These are phyloP conservation scores for Agrostemma githago DNA, from an alignment of 148 eudicot genomes.

Conservation along the genomic window DNA sequence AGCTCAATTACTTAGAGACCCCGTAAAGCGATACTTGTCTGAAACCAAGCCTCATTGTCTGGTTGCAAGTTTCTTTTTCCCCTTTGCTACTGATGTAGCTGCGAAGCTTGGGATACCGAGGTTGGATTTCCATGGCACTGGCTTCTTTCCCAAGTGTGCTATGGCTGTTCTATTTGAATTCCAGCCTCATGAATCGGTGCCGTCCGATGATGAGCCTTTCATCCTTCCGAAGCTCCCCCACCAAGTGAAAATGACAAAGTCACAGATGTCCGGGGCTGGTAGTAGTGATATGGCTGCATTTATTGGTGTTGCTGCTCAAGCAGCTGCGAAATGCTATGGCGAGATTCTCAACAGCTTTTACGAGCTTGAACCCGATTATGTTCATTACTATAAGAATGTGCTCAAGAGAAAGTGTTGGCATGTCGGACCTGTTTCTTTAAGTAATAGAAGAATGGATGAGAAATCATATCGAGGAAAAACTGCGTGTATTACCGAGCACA, in stretches of 20 bases:
- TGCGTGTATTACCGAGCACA: background rate
- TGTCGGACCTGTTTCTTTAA: conserved; percentile 48
- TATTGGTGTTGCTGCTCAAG: background rate
- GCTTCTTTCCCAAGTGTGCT: conserved; percentile 34
- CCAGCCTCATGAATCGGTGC: conserved; percentile 33
- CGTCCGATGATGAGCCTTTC: conserved; percentile 40
- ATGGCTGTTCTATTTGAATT: conserved; percentile 20
- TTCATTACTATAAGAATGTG: conserved; percentile 31
- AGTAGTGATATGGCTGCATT: background rate
- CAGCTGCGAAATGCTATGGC: conserved; percentile 30
- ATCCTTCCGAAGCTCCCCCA: conserved; percentile 36
- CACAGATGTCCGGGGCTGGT: conserved; percentile 11
- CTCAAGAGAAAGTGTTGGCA: conserved; percentile 49
- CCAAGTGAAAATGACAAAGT: conserved; percentile 26
- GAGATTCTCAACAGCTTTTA: conserved; percentile 52
- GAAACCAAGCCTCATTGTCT: conserved; percentile 35
- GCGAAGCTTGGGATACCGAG: conserved; percentile 41
- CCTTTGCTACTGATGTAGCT: conserved; percentile 39
- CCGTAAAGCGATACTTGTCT: conserved; percentile 33
- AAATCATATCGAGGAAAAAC: conserved; percentile 2
- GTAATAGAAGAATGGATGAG: conserved; percentile 22
- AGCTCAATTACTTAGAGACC: conserved; percentile 30
- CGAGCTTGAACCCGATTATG: conserved; percentile 64
- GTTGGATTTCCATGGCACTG: conserved; percentile 42
- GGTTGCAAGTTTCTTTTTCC: conserved; percentile 43